Evolutionary conservation across 306 rosid genomes (phyloP), one percentile per base, ranked within the genome.

Genomic region (Rubus parviflorus): DNA sequence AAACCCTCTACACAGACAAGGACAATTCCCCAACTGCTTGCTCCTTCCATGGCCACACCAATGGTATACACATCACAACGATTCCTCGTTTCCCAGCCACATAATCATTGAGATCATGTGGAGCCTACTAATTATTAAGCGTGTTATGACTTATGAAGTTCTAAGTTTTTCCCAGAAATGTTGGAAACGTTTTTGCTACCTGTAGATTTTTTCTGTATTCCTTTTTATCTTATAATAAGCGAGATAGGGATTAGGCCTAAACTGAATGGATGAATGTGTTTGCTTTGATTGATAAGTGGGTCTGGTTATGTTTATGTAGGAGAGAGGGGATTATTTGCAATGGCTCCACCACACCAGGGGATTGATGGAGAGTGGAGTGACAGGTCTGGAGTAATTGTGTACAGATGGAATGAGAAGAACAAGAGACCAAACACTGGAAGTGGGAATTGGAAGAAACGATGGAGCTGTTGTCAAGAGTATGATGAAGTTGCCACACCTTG

Each of bases 351-450:
- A 5, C 98, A 91, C 92, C 93, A 93, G 80, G 98, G 98, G 75
- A 89, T 93, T 63, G 98, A 88, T 79, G 97, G 95, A 45, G 93
- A 93, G 48, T 93, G 93, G 97, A 89, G 82, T 57, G 97, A 91
- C 9, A 65, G 79, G 56, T 89, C 98, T 14, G 93, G 98, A 37
- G 95, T 89, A 9, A 91, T 87, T 42, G 92, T 87, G 0, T 93
- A 91, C 84, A 91, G 75, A 82, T 93, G 98, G 97, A 93, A 89
- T 68, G 90, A 85, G 40, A 89, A 84, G 74, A 73, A 56, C 35
- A 77, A 90, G 65, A 81, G 97, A 71, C 94, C 98, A 19, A 86
- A 86, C 77, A 89, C 95, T 20, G 97, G 97, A 5, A 81, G 83
- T 10, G 72, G 70, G 65, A 93, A 89, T 74, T 89, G 98, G 97